Evolutionary conservation across 75 land plant species (phyloP), one percentile per base, ranked within the genome.

Genomic region (Pinus tabuliformis): DNA sequence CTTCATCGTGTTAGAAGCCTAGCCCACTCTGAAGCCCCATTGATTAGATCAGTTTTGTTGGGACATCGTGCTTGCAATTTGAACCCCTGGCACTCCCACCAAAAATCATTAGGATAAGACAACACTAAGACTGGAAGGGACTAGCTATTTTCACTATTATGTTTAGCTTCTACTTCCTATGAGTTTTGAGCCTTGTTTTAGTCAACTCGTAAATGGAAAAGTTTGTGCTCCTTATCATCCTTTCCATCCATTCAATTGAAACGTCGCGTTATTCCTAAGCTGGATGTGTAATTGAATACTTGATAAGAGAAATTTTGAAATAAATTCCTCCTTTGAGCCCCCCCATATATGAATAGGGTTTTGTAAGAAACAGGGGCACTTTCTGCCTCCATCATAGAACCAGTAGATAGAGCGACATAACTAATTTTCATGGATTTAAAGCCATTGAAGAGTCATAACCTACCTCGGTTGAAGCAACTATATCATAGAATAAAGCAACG

Each of bases 391-490:
- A 22, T 24, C 5, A 20, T 0, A 73, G n/a, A 9, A 15, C 1
- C 12, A 21, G 24, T 6, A 54, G 6, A 73, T 52, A 21, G 8
- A 26, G 22, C 3, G 16, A 24, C 7, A 28, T 11, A 56, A 73
- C 20, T 52, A 73, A n/a, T 26, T 28, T 45, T 22, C 20, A 45
- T 70, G 45, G 7, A 70, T 8, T 13, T 70, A 15, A n/a, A 11
- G 16, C 0, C 15, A 20, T 42, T 22, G 33, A 6, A 73, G 12
- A 56, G 24, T 21, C 15, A 56, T 59, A 73, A 73, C 75, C 60
- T 79, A 85, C 87, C 73, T 85, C 87, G 39, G 81, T 86, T 37
- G 87, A 73, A 75, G 86, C 87, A 37, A 85, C 72, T 59, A 79
- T 74, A 56, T 71, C 59, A 71, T 83, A 85, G 73, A 85, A 85